phyloP scores from a whole-genome alignment of 176 grass and related monocot genomes.

The Musa schizocarpa region DNA sequence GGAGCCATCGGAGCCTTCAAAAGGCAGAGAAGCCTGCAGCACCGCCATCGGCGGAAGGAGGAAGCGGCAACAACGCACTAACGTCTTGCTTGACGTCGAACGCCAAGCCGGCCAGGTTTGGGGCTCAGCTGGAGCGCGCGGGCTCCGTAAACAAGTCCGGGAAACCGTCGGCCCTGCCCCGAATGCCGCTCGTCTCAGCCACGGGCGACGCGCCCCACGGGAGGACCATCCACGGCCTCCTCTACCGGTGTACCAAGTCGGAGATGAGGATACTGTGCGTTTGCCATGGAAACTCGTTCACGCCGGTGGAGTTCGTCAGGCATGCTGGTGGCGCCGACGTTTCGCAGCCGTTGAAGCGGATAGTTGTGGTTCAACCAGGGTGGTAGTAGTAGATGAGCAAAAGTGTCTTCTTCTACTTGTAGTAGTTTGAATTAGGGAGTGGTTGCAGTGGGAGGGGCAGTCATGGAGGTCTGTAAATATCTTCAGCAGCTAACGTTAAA shows the following conservation, averaged over 20 bases:
- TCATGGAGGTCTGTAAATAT: too few relatives aligned
- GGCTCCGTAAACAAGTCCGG: background rate
- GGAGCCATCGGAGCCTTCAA: background rate
- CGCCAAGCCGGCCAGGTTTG: background rate
- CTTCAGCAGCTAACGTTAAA: too few relatives aligned
- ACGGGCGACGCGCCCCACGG: constrained; percentile 9
- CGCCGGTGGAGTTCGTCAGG: constrained; percentile 25
- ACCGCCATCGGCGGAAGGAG: too few relatives aligned
- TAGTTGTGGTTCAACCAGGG: constrained; percentile 12
- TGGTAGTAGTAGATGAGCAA: too few relatives aligned
- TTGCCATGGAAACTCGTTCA: constrained; percentile 26
- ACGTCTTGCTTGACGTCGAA: background rate
- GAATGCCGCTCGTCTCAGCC: constrained; percentile 11
- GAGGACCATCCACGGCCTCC: constrained; percentile 16
- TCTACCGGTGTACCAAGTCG: constrained; percentile 9
- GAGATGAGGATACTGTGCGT: constrained; percentile 25
- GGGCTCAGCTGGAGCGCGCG: background rate
- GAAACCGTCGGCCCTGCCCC: background rate
- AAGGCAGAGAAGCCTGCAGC: too few relatives aligned
- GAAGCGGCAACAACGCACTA: too few relatives aligned
- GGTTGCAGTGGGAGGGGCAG: too few relatives aligned
- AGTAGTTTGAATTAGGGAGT: too few relatives aligned
- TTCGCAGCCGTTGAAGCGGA: constrained; percentile 21
- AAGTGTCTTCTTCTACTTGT: too few relatives aligned
- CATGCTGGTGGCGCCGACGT: constrained; percentile 25